Base-by-base conservation (phyloP, 495 filamentous ascomycete genomes). In the Filosporella fistucella region DNA sequence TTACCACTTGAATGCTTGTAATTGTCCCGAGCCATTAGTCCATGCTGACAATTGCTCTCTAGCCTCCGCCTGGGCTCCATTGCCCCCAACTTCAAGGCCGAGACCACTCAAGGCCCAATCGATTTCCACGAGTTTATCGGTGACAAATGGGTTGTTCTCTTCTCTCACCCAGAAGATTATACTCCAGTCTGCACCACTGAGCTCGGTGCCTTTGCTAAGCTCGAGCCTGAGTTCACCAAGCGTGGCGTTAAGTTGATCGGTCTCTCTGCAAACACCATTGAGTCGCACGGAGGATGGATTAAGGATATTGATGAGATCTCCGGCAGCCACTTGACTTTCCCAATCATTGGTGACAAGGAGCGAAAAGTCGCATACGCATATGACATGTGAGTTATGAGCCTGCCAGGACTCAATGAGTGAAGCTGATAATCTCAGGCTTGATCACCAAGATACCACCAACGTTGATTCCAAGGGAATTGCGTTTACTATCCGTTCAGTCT, bases 401-500 rank as follows among this genome's bases (percentile, higher is more conserved):
- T 33, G 4, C 24, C 12, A 16, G 13, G 3, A 17, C 30, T 43
- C 6, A 18, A 5, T 25, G 13, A 8, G 20, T 38, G 23, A 23
- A 17, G 24, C 52, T 53, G 23, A 45, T 26, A 22, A 7, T 42
- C 25, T 20, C 62, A 88, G 84, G 84, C 76, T 98, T 55, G 93
- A 98, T 69, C 70, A 76, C 70, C 76, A 80, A 64, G 76, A 80
- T 63, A 76, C 72, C 51, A 80, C 76, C 70, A 97, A 96, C 74
- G 91, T 96, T 44, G 89, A 94, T 67, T 72, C 80, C 61, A 97
- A 97, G 82, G 93, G 89, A 53, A 89, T 95, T 59, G 90, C 93
- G 47, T 95, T 97, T 72, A 97, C 93, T 64, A 96, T 98, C 76
- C 91, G 93, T 63, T 95, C 89, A 55, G 94, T 97, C 69, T 98